Base-by-base conservation (phyloP, 2,329 filamentous ascomycete species). In the Fusarium napiforme region DNA sequence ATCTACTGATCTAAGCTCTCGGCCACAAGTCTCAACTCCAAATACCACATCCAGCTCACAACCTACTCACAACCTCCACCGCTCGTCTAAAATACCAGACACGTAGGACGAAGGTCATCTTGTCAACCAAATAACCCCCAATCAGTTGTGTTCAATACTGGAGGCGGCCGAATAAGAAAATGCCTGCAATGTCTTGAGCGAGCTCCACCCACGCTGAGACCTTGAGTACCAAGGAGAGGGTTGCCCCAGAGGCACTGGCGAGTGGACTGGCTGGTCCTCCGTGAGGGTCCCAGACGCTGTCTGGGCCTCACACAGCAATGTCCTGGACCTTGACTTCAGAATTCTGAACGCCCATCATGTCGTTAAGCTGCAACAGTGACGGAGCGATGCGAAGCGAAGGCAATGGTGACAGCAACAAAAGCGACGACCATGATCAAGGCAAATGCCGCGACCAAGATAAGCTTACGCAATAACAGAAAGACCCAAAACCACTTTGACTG, bases 81-180 rank as follows among this genome's bases (percentile, higher is more conserved):
- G 4, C 2, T 12, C 16, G 2, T 18, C n/a, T 9, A 4, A 0
- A 45, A 18, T 16, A 23, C 0, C n/a, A 45, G 10, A 45, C n/a
- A 18, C 10, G 6, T 0, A 43, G 7, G n/a, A 12, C 7, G 16
- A 12, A 45, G 7, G 5, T 26, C 2, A 12, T 45, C n/a, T 18
- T 11, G 3, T 8, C 7, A 11, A 26, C 10, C 7, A 45, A 4
- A 26, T 45, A 9, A 9, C 16, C 23, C 23, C 3, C 7, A 26
- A 4, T 26, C 30, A 30, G 14, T 34, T n/a, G 14, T 23, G 9
- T 5, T 43, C n/a, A 40, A 40, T 42, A 26, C 9, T 26, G 7
- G 23, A 45, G 23, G 10, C 23, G 42, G 42, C 23, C 5, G 23
- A 26, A 26, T 7, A 45, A 6, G 16, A 19, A 45, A 45, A 19